Evolutionary conservation across 2,329 filamentous ascomycete species (phyloP).

Genomic region (Aspergillus hortae): DNA sequence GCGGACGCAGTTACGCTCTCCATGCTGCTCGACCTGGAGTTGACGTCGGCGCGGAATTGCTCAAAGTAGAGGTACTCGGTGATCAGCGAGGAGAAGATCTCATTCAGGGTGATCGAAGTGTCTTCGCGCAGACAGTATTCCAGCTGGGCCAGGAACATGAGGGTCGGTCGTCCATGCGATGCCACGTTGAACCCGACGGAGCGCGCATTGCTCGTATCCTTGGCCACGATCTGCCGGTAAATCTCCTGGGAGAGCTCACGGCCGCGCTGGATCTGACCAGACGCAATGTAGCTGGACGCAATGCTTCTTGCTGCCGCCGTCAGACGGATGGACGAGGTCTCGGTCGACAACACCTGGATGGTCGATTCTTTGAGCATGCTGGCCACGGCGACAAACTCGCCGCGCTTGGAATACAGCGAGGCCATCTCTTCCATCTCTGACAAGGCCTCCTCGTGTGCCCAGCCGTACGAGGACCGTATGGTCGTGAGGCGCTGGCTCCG

Average conservation of each 20-base stretch:
- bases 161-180: conserved; percentile 27
- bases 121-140: conserved; percentile 37
- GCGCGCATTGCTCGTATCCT: conserved; percentile 31
- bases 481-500: conserved; percentile 27
- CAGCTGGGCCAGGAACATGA: conserved; percentile 46
- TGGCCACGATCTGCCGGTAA: conserved; percentile 38
- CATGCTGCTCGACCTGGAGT: conserved; percentile 36
- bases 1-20: conserved; percentile 33
- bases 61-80: conserved; percentile 43
- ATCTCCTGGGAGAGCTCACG: conserved; percentile 34
- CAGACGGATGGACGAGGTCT: conserved; percentile 28
- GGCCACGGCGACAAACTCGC: conserved; percentile 27
- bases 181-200: conserved; percentile 32
- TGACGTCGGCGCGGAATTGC: conserved; percentile 35
- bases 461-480: conserved; percentile 32
- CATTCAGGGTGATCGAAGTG: conserved; percentile 33
- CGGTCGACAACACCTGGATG: conserved; percentile 30
- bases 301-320: conserved; percentile 35
- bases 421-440: conserved; percentile 36
- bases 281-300: conserved; percentile 34
- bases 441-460: conserved; percentile 39
- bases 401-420: conserved; percentile 31
- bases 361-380: conserved; percentile 33
- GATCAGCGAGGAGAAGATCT: conserved; percentile 43
- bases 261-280: conserved; percentile 31